Conservation (phyloP, 139 green algal genomes). For the Nannochloris sp. region DNA sequence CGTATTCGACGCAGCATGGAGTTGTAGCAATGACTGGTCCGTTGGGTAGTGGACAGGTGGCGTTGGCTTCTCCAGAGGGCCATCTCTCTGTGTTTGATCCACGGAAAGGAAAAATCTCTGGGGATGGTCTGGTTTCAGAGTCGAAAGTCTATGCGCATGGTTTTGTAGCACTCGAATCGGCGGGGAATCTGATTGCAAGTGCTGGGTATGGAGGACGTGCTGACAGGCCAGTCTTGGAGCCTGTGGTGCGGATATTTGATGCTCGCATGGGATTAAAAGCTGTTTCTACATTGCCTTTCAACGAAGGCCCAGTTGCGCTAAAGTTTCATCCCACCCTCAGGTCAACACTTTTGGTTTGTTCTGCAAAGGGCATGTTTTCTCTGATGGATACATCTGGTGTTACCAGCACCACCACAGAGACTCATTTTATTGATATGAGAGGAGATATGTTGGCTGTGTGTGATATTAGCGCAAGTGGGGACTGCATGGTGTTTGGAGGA, state of each 20-base stretch:
- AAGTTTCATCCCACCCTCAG: conserved; percentile 62
- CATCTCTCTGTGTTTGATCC: conserved; percentile 43
- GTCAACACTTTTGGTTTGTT: conserved; percentile 52
- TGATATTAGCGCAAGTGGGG: conserved; percentile 41
- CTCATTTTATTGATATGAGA: conserved; percentile 36
- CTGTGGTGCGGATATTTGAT: conserved; percentile 43
- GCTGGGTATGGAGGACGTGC: conserved; percentile 23
- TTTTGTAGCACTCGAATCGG: conserved; percentile 45
- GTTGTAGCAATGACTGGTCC: conserved; percentile 33
- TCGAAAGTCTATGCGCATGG: conserved; percentile 35
- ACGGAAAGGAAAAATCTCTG: conserved; percentile 23
- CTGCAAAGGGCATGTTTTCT: conserved; percentile 42
- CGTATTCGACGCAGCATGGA: conserved; percentile 5
- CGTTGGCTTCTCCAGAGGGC: conserved; percentile 31
- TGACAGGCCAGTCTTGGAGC: conserved; percentile 15
- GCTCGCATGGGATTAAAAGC: conserved; percentile 39
- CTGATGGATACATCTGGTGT: conserved; percentile 39
- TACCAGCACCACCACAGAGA: not conserved
- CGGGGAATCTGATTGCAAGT: conserved; percentile 49
- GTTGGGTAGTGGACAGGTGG: conserved; percentile 29
- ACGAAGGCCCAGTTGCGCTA: conserved; percentile 30
- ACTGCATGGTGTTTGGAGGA: conserved; percentile 63
- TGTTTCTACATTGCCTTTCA: conserved; percentile 46
- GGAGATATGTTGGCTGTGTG: conserved; percentile 39
- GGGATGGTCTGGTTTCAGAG: not conserved